These are phyloP conservation scores for Hypoxylon subgilvum DNA, from an alignment of 495 filamentous ascomycete species.

Conservation along the genomic window DNA sequence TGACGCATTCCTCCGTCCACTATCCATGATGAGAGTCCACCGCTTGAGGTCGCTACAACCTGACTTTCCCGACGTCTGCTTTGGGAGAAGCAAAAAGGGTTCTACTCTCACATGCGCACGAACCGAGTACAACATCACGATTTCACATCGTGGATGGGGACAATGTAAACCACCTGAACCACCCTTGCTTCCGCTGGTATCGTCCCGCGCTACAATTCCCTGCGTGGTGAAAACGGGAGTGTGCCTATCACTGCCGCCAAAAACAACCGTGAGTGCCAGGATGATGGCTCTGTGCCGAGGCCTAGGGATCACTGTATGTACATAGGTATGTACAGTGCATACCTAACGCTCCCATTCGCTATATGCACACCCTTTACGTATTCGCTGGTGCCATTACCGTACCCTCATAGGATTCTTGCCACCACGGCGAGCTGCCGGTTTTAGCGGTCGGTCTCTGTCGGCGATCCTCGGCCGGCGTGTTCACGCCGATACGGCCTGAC, in stretches of 20 bases:
- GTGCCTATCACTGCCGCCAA: conserved; percentile 13
- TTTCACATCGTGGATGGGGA: conserved; percentile 26
- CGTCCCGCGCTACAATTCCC: conserved; percentile 27
- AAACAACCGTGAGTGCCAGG: conserved; percentile 19
- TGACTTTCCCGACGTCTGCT: conserved; percentile 12
- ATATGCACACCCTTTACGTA: conserved; percentile 7
- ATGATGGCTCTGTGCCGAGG: conserved; percentile 24
- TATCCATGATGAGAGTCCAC: conserved; percentile 24
- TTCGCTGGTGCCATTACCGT: too few relatives aligned
- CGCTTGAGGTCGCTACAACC: conserved; percentile 17
- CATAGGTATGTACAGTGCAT: conserved; percentile 26
- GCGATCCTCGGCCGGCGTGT: conserved; percentile 28
- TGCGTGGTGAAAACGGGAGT: conserved; percentile 15
- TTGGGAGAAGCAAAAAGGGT: too few relatives aligned
- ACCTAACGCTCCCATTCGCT: conserved; percentile 18
- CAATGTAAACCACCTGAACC: conserved; percentile 6
- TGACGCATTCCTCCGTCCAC: conserved; percentile 18
- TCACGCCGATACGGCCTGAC: conserved; percentile 35
- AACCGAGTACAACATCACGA: conserved; percentile 34
- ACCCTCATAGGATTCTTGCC: conserved; percentile 12
- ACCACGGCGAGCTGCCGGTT: conserved; percentile 39
- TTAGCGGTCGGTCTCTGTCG: conserved; percentile 37
- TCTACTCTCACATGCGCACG: conserved; percentile 23
- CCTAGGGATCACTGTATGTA: too few relatives aligned
- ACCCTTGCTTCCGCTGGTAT: conserved; percentile 35